Conservation (phyloP, 2,329 filamentous ascomycete species). For the Hortaea werneckii region DNA sequence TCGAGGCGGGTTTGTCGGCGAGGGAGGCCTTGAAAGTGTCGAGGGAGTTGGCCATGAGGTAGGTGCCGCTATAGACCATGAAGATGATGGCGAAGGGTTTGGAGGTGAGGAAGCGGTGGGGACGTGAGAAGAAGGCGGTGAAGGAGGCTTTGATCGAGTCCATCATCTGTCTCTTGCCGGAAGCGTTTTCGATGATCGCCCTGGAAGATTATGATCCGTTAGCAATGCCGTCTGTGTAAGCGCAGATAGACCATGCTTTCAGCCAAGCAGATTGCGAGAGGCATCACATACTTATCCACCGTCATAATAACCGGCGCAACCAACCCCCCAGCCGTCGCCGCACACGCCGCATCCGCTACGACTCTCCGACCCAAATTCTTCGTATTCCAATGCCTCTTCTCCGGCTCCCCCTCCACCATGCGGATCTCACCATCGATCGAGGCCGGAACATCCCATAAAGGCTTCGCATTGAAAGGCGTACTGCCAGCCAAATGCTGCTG, state of each 20-base stretch:
- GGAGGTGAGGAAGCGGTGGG: constrained; percentile 51
- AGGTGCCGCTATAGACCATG: constrained; percentile 74
- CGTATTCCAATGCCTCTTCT: constrained; percentile 56
- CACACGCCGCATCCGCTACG: constrained; percentile 57
- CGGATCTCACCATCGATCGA: neutral
- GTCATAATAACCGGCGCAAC: constrained; percentile 79
- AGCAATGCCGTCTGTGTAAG: neutral
- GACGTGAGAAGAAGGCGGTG: constrained; percentile 45
- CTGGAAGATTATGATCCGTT: constrained; percentile 57
- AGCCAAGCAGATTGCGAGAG: no score
- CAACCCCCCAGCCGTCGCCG: constrained; percentile 59
- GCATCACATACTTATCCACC: constrained; percentile 61
- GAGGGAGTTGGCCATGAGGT: constrained; percentile 76
- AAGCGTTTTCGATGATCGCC: constrained; percentile 74
- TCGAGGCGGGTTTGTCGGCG: constrained; percentile 44
- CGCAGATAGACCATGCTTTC: no score
- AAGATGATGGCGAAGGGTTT: constrained; percentile 59
- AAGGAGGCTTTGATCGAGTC: constrained; percentile 52
- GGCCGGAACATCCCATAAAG: neutral
- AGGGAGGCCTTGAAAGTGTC: constrained; percentile 67
- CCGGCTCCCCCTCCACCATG: neutral
- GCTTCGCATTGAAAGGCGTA: neutral
- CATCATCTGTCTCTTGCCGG: constrained; percentile 51
- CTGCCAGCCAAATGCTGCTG: neutral
- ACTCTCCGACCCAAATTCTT: constrained; percentile 58